phyloP scores from a whole-genome alignment of 257 asterid species.

The Dorcoceras hygrometricum region DNA sequence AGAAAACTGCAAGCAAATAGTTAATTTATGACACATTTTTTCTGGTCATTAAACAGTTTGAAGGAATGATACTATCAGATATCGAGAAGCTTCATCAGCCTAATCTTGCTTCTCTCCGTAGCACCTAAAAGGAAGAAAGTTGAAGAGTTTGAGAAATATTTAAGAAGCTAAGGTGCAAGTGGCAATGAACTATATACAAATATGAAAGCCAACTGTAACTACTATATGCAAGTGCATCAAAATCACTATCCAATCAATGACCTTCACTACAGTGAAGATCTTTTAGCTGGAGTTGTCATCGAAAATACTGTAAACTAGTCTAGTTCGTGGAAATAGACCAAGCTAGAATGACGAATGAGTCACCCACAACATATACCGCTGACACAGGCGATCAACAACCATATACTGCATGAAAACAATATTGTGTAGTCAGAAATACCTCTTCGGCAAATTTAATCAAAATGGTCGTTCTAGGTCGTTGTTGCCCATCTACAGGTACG shows the following conservation, averaged over 20 bases:
- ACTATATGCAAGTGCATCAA: neutral
- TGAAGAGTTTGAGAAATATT: neutral
- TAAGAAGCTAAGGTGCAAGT: neutral
- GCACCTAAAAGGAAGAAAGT: constrained; percentile 45
- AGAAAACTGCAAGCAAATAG: neutral
- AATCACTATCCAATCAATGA: neutral
- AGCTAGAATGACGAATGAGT: neutral
- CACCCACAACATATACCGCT: constrained; percentile 4
- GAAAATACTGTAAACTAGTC: neutral
- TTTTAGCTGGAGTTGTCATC: neutral
- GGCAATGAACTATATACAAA: neutral
- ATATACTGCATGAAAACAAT: neutral
- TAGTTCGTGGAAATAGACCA: constrained; percentile 1
- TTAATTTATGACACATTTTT: neutral
- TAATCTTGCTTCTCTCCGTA: constrained; percentile 73
- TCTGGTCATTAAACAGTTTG: constrained; percentile 1
- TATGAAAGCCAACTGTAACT: neutral
- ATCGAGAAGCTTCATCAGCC: constrained; percentile 39
- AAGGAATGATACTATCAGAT: neutral
- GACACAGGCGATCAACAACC: constrained; percentile 10
- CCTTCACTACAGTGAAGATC: neutral
- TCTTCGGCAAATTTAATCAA: constrained; percentile 94
- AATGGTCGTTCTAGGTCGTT: constrained; percentile 88
- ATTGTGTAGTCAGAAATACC: constrained; percentile 36
- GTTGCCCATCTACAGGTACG: constrained; percentile 96